These are phyloP conservation scores for Zygosaccharomyces gambellarensis DNA, from an alignment of 805 yeast species.

Conservation along the genomic window DNA sequence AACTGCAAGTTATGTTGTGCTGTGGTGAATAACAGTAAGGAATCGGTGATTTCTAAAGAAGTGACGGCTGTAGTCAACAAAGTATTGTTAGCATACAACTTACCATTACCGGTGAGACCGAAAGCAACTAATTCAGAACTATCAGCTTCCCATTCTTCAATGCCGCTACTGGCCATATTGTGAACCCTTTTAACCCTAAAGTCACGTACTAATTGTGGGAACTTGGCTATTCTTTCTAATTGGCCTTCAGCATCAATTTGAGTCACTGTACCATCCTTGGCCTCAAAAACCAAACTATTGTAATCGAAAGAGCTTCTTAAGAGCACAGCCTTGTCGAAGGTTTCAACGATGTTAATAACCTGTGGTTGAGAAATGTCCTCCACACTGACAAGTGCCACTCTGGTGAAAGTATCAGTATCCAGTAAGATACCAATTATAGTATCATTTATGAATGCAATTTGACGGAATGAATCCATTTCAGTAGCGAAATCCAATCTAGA, in stretches of 20 bases:
- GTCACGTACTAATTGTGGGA: conserved; percentile 68
- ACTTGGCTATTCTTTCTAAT: conserved; percentile 40
- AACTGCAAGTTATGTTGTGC: conserved; percentile 81
- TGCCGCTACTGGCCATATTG: conserved; percentile 18
- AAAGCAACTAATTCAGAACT: conserved; percentile 43
- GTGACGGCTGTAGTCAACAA: conserved; percentile 73
- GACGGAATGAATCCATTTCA: conserved; percentile 50
- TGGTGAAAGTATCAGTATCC: conserved; percentile 50
- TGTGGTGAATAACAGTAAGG: conserved; percentile 75
- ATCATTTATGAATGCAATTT: conserved; percentile 54
- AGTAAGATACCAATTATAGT: conserved; percentile 51
- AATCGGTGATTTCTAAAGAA: conserved; percentile 67
- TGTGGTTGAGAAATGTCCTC: conserved; percentile 40
- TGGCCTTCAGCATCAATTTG: conserved; percentile 36
- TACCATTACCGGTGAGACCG: conserved; percentile 75
- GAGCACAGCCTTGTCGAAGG: conserved; percentile 49
- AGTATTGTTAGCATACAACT: conserved; percentile 57
- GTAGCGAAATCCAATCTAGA: conserved; percentile 36
- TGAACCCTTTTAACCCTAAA: conserved; percentile 43
- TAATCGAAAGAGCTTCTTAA: conserved; percentile 53
- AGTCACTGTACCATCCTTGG: conserved; percentile 57
- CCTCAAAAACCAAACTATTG: conserved; percentile 49
- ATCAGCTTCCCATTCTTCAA: conserved; percentile 29
- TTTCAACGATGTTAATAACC: conserved; percentile 40
- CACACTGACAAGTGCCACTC: conserved; percentile 48